These are phyloP conservation scores for Pholiota adiposa DNA, from an alignment of 1,284 basidiomycete species.

Conservation along the genomic window DNA sequence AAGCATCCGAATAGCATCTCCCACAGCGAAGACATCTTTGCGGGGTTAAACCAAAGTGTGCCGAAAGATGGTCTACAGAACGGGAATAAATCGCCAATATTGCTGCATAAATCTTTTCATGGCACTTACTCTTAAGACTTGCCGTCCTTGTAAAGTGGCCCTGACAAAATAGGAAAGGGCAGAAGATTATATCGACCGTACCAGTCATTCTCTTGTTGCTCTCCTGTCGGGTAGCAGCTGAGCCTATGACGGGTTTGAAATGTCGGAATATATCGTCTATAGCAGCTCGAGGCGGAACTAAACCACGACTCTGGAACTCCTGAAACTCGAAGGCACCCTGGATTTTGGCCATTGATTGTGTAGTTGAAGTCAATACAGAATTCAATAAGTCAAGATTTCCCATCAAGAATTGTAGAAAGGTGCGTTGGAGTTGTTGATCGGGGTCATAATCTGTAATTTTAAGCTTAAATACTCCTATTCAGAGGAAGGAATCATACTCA, in stretches of 20 bases:
- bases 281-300: not conserved
- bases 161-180: not conserved
- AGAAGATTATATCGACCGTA: not conserved
- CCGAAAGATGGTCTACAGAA: too few species aligned
- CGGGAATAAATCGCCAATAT: too few species aligned
- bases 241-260: not conserved
- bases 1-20: too few species aligned
- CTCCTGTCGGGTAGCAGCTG: not conserved
- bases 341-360: not conserved
- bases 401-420: not conserved
- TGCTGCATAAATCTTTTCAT: too few species aligned
- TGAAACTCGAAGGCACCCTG: not conserved
- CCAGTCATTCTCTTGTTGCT: not conserved
- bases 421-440: not conserved
- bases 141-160: not conserved
- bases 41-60: too few species aligned
- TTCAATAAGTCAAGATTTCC: not conserved
- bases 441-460: not conserved
- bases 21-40: too few species aligned
- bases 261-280: not conserved
- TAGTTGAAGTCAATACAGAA: not conserved
- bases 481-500: too few species aligned
- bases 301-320: not conserved
- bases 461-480: too few species aligned
- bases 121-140: not conserved